Percentiles rank a stretch among this genome's conserved stretches.
Evolutionary conservation across 768 basidiomycete genomes (phyloP).

Genomic region (Mrakia frigida): DNA sequence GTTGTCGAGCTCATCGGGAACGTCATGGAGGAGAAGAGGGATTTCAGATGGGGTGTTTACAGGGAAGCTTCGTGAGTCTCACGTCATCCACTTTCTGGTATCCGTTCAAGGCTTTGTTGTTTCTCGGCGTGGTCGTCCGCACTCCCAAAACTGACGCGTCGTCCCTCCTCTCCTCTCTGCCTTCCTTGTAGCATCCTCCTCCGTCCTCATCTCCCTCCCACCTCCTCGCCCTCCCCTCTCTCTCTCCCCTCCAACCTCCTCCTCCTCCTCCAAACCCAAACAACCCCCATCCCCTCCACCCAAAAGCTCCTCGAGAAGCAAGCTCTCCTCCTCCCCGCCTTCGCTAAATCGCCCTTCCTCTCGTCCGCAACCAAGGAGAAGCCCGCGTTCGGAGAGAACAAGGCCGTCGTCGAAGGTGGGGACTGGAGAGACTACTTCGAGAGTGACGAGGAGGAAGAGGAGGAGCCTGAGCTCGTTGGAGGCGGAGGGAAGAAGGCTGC

Average conservation of each 20-base stretch:
- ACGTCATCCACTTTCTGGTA: background rate
- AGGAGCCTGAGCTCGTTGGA: slow-evolving; percentile 17
- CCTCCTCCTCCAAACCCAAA: slow-evolving; percentile 54
- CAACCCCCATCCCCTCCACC: slow-evolving; percentile 24
- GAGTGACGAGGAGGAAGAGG: slow-evolving; percentile 47
- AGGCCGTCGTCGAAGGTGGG: slow-evolving; percentile 49
- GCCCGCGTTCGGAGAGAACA: slow-evolving; percentile 14
- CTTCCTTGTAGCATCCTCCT: slow-evolving; percentile 16
- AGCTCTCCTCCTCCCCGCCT: slow-evolving; percentile 19
- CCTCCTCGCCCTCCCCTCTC: slow-evolving; percentile 36
- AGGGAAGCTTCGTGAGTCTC: slow-evolving; percentile 3
- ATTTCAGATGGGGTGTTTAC: slow-evolving; percentile 29
- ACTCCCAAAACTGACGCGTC: background rate
- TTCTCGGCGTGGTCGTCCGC: no score
- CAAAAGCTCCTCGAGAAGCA: slow-evolving; percentile 31
- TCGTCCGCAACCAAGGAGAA: background rate
- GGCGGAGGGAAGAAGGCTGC: background rate
- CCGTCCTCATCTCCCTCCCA: slow-evolving; percentile 25
- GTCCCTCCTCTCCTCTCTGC: no score
- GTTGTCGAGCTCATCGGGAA: slow-evolving; percentile 22
- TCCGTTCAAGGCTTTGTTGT: no score
- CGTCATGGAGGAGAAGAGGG: slow-evolving; percentile 24
- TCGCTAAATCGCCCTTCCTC: slow-evolving; percentile 16
- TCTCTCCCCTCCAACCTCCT: slow-evolving; percentile 50
- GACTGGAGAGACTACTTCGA: slow-evolving; percentile 86